Conservation (phyloP, 192 early-diverging fungal genomes). For the Helicostylum pulchrum region DNA sequence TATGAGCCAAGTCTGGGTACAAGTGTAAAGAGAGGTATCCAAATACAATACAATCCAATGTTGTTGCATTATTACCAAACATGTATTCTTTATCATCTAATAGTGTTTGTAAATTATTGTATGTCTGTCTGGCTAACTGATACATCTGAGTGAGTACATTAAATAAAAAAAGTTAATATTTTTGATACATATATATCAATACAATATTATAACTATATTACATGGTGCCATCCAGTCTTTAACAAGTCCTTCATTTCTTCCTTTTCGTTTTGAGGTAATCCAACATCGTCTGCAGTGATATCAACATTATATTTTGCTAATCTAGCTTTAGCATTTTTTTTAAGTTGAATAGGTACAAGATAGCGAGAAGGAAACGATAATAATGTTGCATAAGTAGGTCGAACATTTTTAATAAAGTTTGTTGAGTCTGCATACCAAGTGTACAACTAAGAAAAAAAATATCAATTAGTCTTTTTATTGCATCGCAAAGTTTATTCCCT, state of each 20-base stretch:
- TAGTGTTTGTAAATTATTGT: conserved; percentile 65
- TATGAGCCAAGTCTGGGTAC: conserved; percentile 70
- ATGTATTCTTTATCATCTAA: conserved; percentile 77
- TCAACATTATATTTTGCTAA: conserved; percentile 55
- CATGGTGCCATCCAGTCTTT: conserved; percentile 38
- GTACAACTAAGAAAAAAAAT: conserved; percentile 49
- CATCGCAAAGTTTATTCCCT: background rate
- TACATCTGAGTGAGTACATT: conserved; percentile 58
- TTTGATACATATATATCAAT: background rate
- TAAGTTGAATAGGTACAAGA: conserved; percentile 69
- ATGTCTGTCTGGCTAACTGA: conserved; percentile 60
- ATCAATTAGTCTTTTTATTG: background rate
- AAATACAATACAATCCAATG: conserved; percentile 80
- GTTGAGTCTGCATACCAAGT: conserved; percentile 80
- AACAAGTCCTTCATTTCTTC: conserved; percentile 37
- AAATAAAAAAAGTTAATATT: too few species aligned
- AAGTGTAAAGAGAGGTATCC: conserved; percentile 78
- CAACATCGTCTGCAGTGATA: conserved; percentile 41
- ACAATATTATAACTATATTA: background rate
- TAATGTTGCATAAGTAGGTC: conserved; percentile 67
- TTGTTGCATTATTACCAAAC: conserved; percentile 71
- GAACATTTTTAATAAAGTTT: conserved; percentile 73
- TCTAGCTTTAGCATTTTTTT: conserved; percentile 63
- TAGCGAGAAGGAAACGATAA: conserved; percentile 69
- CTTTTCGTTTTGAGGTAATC: conserved; percentile 42